These are phyloP conservation scores for Microbotryum intermedium DNA, from an alignment of 1,284 basidiomycete species.

Conservation along the genomic window DNA sequence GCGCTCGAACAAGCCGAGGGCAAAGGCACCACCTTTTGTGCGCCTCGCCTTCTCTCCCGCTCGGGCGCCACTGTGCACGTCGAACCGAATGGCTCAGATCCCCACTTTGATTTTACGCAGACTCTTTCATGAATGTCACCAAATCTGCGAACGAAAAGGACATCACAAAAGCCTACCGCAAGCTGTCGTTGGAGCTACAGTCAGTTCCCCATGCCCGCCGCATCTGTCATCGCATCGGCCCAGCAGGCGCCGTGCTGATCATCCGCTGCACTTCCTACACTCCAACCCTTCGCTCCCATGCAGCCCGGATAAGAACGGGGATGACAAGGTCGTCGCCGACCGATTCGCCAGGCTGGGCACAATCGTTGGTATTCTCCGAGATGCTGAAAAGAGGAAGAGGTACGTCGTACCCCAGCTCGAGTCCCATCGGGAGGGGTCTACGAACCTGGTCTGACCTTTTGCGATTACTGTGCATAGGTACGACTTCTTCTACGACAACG, in stretches of 20 bases:
- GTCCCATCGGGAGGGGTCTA: neutral
- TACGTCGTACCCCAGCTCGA: neutral
- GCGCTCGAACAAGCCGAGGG: slow-evolving; percentile 73
- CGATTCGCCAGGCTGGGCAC: slow-evolving; percentile 79
- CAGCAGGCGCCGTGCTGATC: neutral
- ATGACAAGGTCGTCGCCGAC: slow-evolving; percentile 68
- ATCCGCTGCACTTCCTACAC: neutral
- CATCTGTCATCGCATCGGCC: neutral
- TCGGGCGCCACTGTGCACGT: neutral
- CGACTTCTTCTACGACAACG: slow-evolving; percentile 85
- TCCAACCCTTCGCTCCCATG: neutral
- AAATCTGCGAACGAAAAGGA: slow-evolving; percentile 46
- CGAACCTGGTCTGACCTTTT: neutral
- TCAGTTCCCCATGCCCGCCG: slow-evolving; percentile 42
- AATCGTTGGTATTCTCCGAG: slow-evolving; percentile 70
- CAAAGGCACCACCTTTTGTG: slow-evolving; percentile 83
- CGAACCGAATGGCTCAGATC: neutral
- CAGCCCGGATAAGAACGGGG: slow-evolving; percentile 88
- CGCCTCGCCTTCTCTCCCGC: slow-evolving; percentile 52
- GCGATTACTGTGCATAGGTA: slow-evolving; percentile 47
- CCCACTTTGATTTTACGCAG: neutral
- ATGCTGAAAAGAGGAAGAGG: slow-evolving; percentile 63
- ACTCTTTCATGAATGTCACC: slow-evolving; percentile 35
- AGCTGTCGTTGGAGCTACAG: slow-evolving; percentile 67
- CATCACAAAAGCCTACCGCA: slow-evolving; percentile 79